Evolutionary conservation across 345 rosid genomes (phyloP).

Genomic region (Eucalyptus melliodora): DNA sequence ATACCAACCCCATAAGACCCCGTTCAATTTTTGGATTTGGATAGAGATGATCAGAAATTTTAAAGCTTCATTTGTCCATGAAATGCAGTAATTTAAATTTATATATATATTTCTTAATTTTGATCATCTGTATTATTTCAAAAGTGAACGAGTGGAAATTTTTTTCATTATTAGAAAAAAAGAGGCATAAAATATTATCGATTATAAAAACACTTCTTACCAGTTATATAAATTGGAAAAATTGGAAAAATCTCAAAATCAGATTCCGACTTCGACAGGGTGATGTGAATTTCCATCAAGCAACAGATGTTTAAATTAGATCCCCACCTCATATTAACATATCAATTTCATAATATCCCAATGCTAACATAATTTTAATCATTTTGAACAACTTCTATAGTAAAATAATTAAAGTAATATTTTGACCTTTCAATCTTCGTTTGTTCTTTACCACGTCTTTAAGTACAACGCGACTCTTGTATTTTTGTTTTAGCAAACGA

Average conservation of each 20-base stretch:
- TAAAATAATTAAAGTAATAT: neutral
- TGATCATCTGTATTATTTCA: neutral
- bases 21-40: neutral
- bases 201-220: neutral
- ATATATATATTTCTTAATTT: neutral
- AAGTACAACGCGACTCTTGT: no score
- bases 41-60: neutral
- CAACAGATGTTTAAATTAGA: neutral
- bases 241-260: neutral
- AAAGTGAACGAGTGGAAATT: accelerated
- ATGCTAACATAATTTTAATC: neutral
- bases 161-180: neutral
- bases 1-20: neutral
- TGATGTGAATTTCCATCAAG: neutral
- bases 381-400: neutral
- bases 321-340: neutral
- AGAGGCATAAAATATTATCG: neutral
- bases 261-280: neutral
- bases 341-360: neutral
- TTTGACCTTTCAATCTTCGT: no score
- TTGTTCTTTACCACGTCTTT: no score
- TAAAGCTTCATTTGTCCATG: neutral
- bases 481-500: no score
- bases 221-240: accelerated
- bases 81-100: neutral